These are phyloP conservation scores for Euphorbia tirucalli DNA, from an alignment of 345 rosid genomes.

Conservation along the genomic window DNA sequence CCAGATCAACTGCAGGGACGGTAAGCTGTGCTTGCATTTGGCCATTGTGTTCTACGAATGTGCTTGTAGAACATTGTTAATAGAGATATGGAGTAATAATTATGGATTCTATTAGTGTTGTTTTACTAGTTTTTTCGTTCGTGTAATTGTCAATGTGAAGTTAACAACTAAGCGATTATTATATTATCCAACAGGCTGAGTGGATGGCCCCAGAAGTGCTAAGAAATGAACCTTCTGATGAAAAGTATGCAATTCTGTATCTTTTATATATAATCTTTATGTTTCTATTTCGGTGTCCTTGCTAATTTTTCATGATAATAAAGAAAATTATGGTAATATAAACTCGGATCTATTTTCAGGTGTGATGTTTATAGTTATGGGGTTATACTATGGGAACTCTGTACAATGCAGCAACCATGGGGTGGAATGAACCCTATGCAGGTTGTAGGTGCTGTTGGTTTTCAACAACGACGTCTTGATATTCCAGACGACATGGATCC, in stretches of 20 bases:
- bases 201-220: constrained; percentile 99
- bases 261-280: not conserved
- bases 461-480: constrained; percentile 88
- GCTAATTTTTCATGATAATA: not conserved
- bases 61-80: no score
- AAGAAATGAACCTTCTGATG: constrained; percentile 91
- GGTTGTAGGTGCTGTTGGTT: constrained; percentile 98
- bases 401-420: constrained; percentile 86
- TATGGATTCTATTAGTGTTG: not conserved
- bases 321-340: no score
- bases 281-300: not conserved
- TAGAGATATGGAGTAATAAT: not conserved
- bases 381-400: constrained; percentile 93
- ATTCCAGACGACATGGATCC: constrained; percentile 73
- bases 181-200: constrained; percentile 61
- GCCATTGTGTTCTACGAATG: no score
- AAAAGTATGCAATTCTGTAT: constrained; percentile 53
- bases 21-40: no score
- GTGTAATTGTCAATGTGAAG: no score
- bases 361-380: constrained; percentile 94
- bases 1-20: constrained; percentile 94
- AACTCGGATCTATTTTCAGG: constrained; percentile 40
- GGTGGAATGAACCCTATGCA: constrained; percentile 99
- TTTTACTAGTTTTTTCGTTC: not conserved
- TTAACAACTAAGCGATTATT: constrained; percentile 7